Evolutionary conservation across 345 rosid species (phyloP).

Genomic region (Boechera divaricarpa): DNA sequence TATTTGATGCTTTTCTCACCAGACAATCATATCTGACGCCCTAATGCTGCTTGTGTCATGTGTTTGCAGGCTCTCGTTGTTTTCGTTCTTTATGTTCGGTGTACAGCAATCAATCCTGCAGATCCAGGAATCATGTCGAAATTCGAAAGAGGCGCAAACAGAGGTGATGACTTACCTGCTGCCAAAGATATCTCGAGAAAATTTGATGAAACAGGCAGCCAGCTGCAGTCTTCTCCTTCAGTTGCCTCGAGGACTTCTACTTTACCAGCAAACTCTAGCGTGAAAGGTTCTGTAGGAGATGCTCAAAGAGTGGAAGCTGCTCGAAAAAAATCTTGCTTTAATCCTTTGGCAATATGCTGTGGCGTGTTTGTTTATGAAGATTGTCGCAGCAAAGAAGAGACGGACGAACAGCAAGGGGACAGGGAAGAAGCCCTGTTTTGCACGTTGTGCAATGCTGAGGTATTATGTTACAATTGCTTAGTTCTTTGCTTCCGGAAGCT

Average conservation of each 20-base stretch:
- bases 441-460: slow-evolving; percentile 98
- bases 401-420: slow-evolving; percentile 59
- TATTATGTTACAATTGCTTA: slow-evolving; percentile 36
- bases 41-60: slow-evolving; percentile 9
- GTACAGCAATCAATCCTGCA: slow-evolving; percentile 99
- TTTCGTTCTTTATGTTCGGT: slow-evolving; percentile 90
- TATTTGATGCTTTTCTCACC: background rate
- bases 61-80: slow-evolving; percentile 81
- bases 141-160: slow-evolving; percentile 50
- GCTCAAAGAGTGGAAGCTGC: slow-evolving; percentile 48
- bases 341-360: slow-evolving; percentile 69
- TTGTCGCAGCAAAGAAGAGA: slow-evolving; percentile 69
- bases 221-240: slow-evolving; percentile 70
- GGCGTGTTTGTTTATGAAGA: slow-evolving; percentile 83
- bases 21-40: slow-evolving; percentile 12
- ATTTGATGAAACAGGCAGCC: slow-evolving; percentile 66
- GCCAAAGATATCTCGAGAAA: slow-evolving; percentile 53
- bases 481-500: background rate
- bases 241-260: slow-evolving; percentile 78
- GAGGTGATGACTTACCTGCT: slow-evolving; percentile 49
- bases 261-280: slow-evolving; percentile 67
- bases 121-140: slow-evolving; percentile 97
- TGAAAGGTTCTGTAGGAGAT: slow-evolving; percentile 68
- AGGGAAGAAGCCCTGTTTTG: slow-evolving; percentile 90
- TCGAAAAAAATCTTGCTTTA: slow-evolving; percentile 46